Base-by-base conservation (phyloP, 2,329 filamentous ascomycete genomes). In the Didymellaceae sp. region DNA sequence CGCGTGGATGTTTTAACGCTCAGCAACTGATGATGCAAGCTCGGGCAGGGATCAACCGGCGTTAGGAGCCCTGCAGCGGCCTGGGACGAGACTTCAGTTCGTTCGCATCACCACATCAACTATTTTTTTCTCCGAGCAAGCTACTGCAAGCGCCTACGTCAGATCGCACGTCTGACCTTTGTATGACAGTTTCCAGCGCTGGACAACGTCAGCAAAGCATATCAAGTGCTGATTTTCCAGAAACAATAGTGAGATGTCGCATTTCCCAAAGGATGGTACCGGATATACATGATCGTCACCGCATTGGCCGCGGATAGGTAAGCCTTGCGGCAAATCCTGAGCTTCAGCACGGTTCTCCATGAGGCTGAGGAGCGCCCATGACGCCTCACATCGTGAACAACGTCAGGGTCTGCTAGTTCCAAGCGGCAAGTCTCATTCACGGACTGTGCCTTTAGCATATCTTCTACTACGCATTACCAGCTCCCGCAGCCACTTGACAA, bases 251-350 rank as follows among this genome's bases (percentile, higher is more conserved):
- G 20, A 25, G 11, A 30, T 33, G 17, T 40, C 26, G 39, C 25
- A 39, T 51, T 43, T 52, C 51, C 28, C 32, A 45, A 22, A 16
- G 13, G 21, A 22, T 17, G 22, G 42, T 45, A 48, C 50, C 45
- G 25, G 53, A 58, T 58, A 49, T 41, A 40, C 55, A 18, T 55
- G 54, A 61, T 60, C 49, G 50, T 55, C 59, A 54, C 49, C 13
- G 37, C 39, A 18, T 20, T 17, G 54, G 38, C 37, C 35, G 31
- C 30, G 13, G 37, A 33, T 37, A 40, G 25, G 16, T n/a, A 14
- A 25, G 20, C 38, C 20, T 33, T 24, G 25, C 14, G 22, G 20
- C n/a, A n/a, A 45, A 34, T 45, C n/a, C 32, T 25, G 7, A 30
- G 22, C 7, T 16, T 32, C 44, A 21, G 53, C 24, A 47, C 34